Evolutionary conservation across 2,329 filamentous ascomycete species (phyloP).

Genomic region (Metarhizium rileyi): DNA sequence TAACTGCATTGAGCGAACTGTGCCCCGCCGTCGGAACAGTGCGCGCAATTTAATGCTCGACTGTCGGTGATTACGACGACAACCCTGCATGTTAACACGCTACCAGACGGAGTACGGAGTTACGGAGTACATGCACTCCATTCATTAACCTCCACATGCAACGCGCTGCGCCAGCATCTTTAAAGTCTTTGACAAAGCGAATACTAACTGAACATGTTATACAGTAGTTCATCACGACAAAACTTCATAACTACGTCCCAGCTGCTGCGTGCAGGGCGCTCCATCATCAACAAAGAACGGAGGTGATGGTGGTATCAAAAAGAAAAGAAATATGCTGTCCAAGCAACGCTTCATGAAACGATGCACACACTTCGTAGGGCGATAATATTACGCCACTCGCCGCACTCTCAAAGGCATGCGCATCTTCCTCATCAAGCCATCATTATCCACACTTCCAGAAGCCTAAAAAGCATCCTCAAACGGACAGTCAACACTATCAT

Average conservation of each 20-base stretch:
- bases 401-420: constrained; percentile 4
- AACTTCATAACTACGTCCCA: constrained; percentile 4
- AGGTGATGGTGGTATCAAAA: constrained; percentile 26
- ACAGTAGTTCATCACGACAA: constrained; percentile 12
- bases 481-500: constrained; percentile 91
- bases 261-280: constrained; percentile 7
- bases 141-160: neutral
- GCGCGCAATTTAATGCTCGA: too few relatives aligned
- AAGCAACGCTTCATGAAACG: constrained; percentile 16
- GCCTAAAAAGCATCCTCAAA: constrained; percentile 68
- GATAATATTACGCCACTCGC: constrained; percentile 12
- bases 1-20: too few relatives aligned
- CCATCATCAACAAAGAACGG: constrained; percentile 13
- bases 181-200: neutral
- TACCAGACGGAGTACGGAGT: neutral
- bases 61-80: too few relatives aligned
- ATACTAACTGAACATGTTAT: neutral
- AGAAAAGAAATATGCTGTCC: constrained; percentile 16
- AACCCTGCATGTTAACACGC: too few relatives aligned
- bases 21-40: too few relatives aligned
- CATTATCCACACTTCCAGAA: neutral
- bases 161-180: neutral
- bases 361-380: constrained; percentile 9
- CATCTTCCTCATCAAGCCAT: constrained; percentile 1
- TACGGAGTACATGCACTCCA: neutral